These are phyloP conservation scores for Bertia moriformis DNA, from an alignment of 2,329 filamentous ascomycete species.

Conservation along the genomic window DNA sequence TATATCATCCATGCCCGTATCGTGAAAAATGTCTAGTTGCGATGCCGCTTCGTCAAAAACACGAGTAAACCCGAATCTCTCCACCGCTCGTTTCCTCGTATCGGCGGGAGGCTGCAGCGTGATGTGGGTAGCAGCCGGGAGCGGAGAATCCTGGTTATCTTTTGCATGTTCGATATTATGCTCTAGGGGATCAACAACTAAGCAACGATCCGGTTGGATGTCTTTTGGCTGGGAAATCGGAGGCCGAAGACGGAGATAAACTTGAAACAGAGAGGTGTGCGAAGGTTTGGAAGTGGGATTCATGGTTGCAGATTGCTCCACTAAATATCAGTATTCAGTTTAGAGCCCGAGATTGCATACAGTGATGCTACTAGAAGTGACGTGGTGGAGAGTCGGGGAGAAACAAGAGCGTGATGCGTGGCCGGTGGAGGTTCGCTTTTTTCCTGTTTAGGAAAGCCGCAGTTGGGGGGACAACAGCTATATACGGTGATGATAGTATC, in stretches of 20 bases:
- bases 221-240: background rate
- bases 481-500: too few species aligned
- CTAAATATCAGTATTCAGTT: too few species aligned
- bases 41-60: constrained; percentile 79
- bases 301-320: too few species aligned
- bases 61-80: constrained; percentile 85
- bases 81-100: constrained; percentile 64
- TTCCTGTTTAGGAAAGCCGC: too few species aligned
- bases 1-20: constrained; percentile 59
- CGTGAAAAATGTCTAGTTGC: constrained; percentile 76
- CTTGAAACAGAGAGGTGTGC: background rate
- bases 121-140: constrained; percentile 47
- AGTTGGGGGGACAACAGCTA: too few species aligned
- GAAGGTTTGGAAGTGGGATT: background rate
- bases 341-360: too few species aligned
- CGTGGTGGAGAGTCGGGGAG: too few species aligned
- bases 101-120: constrained; percentile 71
- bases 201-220: background rate
- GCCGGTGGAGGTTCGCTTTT: too few species aligned
- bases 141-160: constrained; percentile 6
- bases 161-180: background rate
- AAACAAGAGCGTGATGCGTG: too few species aligned
- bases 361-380: too few species aligned
- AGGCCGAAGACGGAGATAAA: background rate
- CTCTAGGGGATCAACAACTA: background rate